phyloP scores from a whole-genome alignment of 495 filamentous ascomycete genomes.

The Penicillium canariense region DNA sequence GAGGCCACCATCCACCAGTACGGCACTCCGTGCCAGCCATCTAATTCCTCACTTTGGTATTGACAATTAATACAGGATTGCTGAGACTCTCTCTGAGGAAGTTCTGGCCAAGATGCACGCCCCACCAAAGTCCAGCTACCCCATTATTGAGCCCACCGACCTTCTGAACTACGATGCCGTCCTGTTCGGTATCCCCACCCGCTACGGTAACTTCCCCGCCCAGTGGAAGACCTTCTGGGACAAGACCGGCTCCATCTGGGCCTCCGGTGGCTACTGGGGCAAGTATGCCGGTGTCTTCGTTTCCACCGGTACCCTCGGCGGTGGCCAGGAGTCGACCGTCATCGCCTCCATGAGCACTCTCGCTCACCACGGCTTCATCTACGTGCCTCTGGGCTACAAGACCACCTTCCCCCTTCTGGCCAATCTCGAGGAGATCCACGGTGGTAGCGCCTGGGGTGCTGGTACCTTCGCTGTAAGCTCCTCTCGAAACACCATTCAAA shows the following conservation, averaged over 20 bases:
- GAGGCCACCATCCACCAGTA: conserved; percentile 78
- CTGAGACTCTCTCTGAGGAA: conserved; percentile 82
- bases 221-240: conserved; percentile 96
- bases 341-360: conserved; percentile 83
- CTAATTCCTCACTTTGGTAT: not conserved
- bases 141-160: conserved; percentile 61
- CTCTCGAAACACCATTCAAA: not conserved
- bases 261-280: conserved; percentile 71
- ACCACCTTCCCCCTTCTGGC: conserved; percentile 66
- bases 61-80: conserved; percentile 51
- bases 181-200: conserved; percentile 95
- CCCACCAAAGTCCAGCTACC: conserved; percentile 69
- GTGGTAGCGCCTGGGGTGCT: conserved; percentile 89
- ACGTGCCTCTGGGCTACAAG: conserved; percentile 91
- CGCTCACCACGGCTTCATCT: conserved; percentile 92
- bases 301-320: conserved; percentile 75
- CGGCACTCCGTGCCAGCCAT: conserved; percentile 18
- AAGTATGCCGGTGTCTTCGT: conserved; percentile 94
- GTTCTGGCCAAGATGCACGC: conserved; percentile 88
- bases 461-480: conserved; percentile 79
- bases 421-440: conserved; percentile 73
- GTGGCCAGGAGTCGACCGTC: conserved; percentile 90
- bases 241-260: conserved; percentile 72
- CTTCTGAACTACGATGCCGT: conserved; percentile 86
- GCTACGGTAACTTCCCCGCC: conserved; percentile 96